These are phyloP conservation scores for Aspergillus cavernicola DNA, from an alignment of 495 filamentous ascomycete genomes.

Conservation along the genomic window DNA sequence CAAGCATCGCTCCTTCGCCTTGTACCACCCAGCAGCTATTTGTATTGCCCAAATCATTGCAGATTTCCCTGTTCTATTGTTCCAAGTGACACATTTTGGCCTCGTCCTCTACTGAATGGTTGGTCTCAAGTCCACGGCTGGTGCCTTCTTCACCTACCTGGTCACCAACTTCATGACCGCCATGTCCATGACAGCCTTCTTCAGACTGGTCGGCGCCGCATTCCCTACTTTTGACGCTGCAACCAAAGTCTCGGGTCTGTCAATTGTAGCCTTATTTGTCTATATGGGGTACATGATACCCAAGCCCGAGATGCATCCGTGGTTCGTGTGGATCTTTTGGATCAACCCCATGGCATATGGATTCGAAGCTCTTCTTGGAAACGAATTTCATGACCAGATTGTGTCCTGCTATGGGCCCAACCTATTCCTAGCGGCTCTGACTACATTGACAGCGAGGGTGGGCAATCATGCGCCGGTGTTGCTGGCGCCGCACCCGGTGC, in stretches of 20 bases:
- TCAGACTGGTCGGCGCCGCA: conserved; percentile 48
- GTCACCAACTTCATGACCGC: not conserved
- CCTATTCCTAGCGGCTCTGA: conserved; percentile 43
- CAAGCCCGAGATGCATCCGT: conserved; percentile 63
- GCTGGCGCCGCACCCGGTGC: conserved; percentile 43
- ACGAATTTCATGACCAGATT: conserved; percentile 57
- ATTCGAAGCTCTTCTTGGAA: conserved; percentile 64
- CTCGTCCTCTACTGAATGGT: conserved; percentile 76
- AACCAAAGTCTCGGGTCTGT: conserved; percentile 51
- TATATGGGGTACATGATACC: conserved; percentile 61
- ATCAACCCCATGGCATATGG: conserved; percentile 71
- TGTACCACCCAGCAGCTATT: conserved; percentile 71
- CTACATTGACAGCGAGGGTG: conserved; percentile 20
- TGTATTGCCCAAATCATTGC: conserved; percentile 66
- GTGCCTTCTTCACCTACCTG: conserved; percentile 48
- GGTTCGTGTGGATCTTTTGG: conserved; percentile 73
- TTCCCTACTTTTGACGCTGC: conserved; percentile 52
- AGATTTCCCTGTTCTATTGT: conserved; percentile 64
- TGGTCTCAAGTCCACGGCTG: conserved; percentile 42
- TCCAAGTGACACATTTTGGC: conserved; percentile 62
- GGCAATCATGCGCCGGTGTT: conserved; percentile 55
- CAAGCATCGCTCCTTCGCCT: conserved; percentile 48
- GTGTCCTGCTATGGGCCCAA: conserved; percentile 47
- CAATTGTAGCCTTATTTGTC: conserved; percentile 49
- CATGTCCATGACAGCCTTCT: conserved; percentile 46